These are phyloP conservation scores for Dactylonectria estremocensis DNA, from an alignment of 2,329 filamentous ascomycete genomes.

Conservation along the genomic window DNA sequence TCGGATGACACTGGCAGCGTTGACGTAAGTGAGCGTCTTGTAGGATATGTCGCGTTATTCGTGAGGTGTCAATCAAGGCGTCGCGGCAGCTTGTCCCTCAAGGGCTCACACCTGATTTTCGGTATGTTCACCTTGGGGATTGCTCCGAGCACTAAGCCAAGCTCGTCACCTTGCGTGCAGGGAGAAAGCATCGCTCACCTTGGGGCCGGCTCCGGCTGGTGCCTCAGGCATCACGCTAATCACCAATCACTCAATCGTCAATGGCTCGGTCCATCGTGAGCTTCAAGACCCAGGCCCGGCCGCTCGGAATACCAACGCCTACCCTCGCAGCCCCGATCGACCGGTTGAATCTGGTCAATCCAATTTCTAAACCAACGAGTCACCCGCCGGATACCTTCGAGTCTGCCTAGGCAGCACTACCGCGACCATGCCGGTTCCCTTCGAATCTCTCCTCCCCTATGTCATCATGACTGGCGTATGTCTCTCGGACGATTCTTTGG, in stretches of 20 bases:
- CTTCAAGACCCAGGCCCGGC: conserved; percentile 48
- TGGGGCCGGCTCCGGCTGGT: background rate
- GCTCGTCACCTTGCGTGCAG: conserved; percentile 29
- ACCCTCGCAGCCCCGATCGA: conserved; percentile 37
- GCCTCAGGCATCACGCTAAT: conserved; percentile 48
- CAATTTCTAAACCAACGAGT: conserved; percentile 29
- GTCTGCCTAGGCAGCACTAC: conserved; percentile 52
- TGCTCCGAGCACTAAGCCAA: background rate
- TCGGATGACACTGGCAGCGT: conserved; percentile 19
- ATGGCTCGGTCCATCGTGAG: conserved; percentile 46
- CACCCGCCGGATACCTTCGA: conserved; percentile 32
- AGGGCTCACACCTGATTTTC: conserved; percentile 8
- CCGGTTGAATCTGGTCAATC: conserved; percentile 46
- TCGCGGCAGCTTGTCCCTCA: conserved; percentile 44
- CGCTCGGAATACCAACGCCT: conserved; percentile 40
- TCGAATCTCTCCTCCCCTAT: conserved; percentile 76
- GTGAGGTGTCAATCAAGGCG: conserved; percentile 42
- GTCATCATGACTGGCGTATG: conserved; percentile 75
- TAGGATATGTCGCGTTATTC: conserved; percentile 45
- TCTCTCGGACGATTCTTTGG: conserved; percentile 33
- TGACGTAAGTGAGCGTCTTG: conserved; percentile 30
- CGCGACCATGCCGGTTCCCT: conserved; percentile 72
- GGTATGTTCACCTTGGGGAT: conserved; percentile 29
- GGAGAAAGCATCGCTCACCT: conserved; percentile 11
- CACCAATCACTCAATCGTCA: conserved; percentile 49